A percentile compares a stretch with the other conserved stretches of the same genome.
These are phyloP conservation scores for Misopates orontium DNA, from an alignment of 257 asterid genomes.

Conservation along the genomic window DNA sequence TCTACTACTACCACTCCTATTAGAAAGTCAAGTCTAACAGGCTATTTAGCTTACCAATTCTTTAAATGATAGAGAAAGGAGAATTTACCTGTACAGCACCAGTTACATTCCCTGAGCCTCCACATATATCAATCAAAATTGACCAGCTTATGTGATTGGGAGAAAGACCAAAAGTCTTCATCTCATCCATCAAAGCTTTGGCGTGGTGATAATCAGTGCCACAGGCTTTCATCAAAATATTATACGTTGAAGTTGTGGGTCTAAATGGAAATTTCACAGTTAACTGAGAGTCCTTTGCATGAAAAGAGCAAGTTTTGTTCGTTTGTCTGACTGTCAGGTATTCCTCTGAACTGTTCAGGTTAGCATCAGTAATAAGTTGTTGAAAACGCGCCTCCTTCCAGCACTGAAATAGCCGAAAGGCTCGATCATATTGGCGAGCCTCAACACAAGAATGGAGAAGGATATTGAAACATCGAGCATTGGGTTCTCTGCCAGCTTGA, in stretches of 20 bases:
- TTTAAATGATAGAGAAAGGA: slow-evolving; percentile 20
- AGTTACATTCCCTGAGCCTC: slow-evolving; percentile 59
- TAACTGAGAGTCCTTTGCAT: slow-evolving; percentile 33
- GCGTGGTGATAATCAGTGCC: slow-evolving; percentile 82
- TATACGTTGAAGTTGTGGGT: slow-evolving; percentile 82
- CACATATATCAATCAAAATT: slow-evolving; percentile 73
- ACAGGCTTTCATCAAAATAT: slow-evolving; percentile 93
- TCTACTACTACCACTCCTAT: slow-evolving; percentile 12
- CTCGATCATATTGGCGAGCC: slow-evolving; percentile 88
- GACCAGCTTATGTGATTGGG: slow-evolving; percentile 94
- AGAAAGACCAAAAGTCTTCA: slow-evolving; percentile 73
- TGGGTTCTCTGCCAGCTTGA: slow-evolving; percentile 74
- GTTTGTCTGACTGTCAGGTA: slow-evolving; percentile 18
- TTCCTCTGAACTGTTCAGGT: slow-evolving; percentile 26
- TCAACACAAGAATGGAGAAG: slow-evolving; percentile 94
- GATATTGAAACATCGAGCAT: slow-evolving; percentile 74
- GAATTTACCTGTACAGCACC: slow-evolving; percentile 69
- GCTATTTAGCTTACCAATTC: slow-evolving; percentile 8
- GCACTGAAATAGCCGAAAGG: slow-evolving; percentile 76
- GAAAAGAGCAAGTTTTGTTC: slow-evolving; percentile 21
- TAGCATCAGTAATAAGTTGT: slow-evolving; percentile 32
- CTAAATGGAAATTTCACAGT: slow-evolving; percentile 57
- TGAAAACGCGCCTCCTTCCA: slow-evolving; percentile 71
- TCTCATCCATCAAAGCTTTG: slow-evolving; percentile 84
- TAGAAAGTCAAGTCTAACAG: slow-evolving; percentile 24